These are phyloP conservation scores for Epipyxis sp. DNA, from an alignment of 108 stramenopile species.

Conservation along the genomic window DNA sequence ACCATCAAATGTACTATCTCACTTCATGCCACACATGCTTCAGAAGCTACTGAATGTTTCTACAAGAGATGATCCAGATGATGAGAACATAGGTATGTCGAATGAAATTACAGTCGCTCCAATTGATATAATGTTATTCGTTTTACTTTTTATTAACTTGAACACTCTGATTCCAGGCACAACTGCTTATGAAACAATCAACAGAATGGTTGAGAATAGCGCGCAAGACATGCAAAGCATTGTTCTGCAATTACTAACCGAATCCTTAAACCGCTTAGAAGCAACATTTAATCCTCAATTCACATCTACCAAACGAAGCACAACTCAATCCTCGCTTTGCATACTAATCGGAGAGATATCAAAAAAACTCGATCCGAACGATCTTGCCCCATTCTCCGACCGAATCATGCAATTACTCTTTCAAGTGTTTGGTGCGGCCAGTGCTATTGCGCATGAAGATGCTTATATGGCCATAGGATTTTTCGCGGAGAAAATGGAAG, in stretches of 20 bases:
- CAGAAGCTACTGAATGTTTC: constrained; percentile 70
- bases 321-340: constrained; percentile 76
- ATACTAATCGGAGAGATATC: constrained; percentile 72
- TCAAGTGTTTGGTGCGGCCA: constrained; percentile 71
- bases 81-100: constrained; percentile 71
- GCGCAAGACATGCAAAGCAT: constrained; percentile 17
- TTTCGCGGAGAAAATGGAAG: constrained; percentile 74
- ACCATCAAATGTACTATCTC: constrained; percentile 69
- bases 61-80: constrained; percentile 78
- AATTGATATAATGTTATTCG: no score
- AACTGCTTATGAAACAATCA: constrained; percentile 76
- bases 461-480: constrained; percentile 82
- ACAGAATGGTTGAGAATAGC: constrained; percentile 52
- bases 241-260: constrained; percentile 48
- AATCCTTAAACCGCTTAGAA: constrained; percentile 69
- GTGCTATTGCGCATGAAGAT: constrained; percentile 83
- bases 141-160: no score
- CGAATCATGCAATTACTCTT: constrained; percentile 74
- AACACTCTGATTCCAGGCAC: no score
- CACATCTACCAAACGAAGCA: constrained; percentile 64
- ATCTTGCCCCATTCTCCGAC: constrained; percentile 70
- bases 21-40: constrained; percentile 68
- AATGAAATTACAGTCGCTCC: no score
- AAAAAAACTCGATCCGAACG: constrained; percentile 64
- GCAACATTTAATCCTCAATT: constrained; percentile 52